Percentiles rank a stretch among this genome's conserved stretches.
Conservation (phyloP, 2,329 filamentous ascomycete genomes). For the Ophiostoma ulmi region DNA sequence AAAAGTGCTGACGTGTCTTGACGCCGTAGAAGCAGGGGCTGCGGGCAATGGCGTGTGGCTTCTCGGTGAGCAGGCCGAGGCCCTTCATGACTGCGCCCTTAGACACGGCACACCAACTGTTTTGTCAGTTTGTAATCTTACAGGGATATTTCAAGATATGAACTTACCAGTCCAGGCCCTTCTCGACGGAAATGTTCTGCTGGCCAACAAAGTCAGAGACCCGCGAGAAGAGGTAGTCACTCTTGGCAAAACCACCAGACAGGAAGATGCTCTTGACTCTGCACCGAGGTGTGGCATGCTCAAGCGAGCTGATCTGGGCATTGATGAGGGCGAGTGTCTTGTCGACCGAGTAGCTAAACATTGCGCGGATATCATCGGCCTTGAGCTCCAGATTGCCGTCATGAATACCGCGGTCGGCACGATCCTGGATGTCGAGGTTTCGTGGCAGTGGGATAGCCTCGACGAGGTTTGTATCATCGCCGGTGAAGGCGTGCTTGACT, state of each 20-base stretch:
- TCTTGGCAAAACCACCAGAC: conserved; percentile 30
- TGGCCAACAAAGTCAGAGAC: conserved; percentile 26
- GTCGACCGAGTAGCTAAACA: conserved; percentile 29
- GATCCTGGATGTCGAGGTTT: conserved; percentile 26
- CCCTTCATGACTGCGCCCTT: conserved; percentile 31
- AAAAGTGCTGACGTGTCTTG: conserved; percentile 27
- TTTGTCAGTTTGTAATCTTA: neutral
- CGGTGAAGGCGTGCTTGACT: conserved; percentile 31
- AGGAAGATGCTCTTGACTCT: conserved; percentile 31
- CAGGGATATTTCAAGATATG: no score
- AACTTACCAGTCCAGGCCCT: conserved; percentile 27
- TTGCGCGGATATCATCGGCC: conserved; percentile 26
- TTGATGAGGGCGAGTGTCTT: conserved; percentile 28
- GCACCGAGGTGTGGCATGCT: conserved; percentile 22
- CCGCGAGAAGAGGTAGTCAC: conserved; percentile 28
- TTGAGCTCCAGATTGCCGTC: conserved; percentile 25
- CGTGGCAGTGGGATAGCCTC: conserved; percentile 26
- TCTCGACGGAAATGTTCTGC: conserved; percentile 27
- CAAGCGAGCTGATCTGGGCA: conserved; percentile 26
- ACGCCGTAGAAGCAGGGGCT: conserved; percentile 30
- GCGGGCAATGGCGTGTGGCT: conserved; percentile 24
- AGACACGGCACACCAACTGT: conserved; percentile 30
- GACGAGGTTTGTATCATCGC: conserved; percentile 23
- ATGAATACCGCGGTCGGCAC: conserved; percentile 24
- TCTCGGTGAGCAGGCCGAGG: conserved; percentile 29